Evolutionary conservation across 2,329 filamentous ascomycete species (phyloP).

Genomic region (Beauveria caledonica): DNA sequence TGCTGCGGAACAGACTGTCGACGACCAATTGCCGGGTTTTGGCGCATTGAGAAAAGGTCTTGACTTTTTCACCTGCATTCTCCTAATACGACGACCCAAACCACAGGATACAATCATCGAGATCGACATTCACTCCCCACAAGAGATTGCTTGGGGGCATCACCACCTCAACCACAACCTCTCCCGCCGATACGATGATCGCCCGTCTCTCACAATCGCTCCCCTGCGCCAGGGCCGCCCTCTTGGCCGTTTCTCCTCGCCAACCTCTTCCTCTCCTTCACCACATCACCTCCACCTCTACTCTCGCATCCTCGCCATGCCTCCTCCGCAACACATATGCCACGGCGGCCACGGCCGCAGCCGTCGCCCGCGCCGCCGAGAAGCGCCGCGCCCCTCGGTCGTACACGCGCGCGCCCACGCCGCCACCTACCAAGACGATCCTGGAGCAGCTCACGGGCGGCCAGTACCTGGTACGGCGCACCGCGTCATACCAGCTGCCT

Average conservation of each 20-base stretch:
- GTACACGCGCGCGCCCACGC: conserved; percentile 20
- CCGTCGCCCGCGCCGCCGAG: neutral
- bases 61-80: neutral
- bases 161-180: neutral
- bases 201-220: conserved; percentile 10
- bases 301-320: neutral
- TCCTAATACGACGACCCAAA: neutral
- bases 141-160: neutral
- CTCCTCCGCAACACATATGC: neutral
- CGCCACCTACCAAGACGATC: conserved; percentile 23
- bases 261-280: neutral
- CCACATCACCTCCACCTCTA: neutral
- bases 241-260: neutral
- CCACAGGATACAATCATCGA: neutral
- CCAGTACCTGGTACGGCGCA: conserved; percentile 58
- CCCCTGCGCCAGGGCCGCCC: conserved; percentile 3
- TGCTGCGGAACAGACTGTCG: neutral
- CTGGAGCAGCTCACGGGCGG: conserved; percentile 20
- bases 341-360: conserved; percentile 7
- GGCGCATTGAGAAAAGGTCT: neutral
- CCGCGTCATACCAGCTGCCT: conserved; percentile 60
- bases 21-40: neutral
- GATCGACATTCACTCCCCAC: neutral
- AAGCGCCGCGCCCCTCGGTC: conserved; percentile 8
- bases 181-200: neutral